Conservation (phyloP, 371 early-diverging fungal species). For the Mucor irregularis region DNA sequence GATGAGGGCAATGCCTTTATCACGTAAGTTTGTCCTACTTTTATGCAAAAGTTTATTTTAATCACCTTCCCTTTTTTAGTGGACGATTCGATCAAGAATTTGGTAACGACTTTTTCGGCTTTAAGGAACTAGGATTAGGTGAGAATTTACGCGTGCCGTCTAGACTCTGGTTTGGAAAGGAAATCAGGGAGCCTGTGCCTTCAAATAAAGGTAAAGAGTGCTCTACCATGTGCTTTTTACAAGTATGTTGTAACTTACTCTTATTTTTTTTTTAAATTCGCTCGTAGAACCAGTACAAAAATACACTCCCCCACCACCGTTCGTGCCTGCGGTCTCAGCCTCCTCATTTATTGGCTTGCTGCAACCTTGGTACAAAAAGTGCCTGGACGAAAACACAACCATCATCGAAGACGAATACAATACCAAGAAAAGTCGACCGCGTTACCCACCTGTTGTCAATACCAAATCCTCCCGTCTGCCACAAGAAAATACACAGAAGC, state of each 20-base stretch:
- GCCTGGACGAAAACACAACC: conserved; percentile 46
- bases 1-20: conserved; percentile 59
- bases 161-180: conserved; percentile 16
- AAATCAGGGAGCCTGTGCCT: not conserved
- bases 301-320: conserved; percentile 59
- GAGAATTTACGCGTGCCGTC: conserved; percentile 43
- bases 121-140: conserved; percentile 81
- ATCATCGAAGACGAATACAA: conserved; percentile 55
- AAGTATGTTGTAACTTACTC: too few relatives aligned
- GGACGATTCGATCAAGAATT: conserved; percentile 80
- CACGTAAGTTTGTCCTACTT: conserved; percentile 25
- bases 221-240: too few relatives aligned
- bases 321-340: conserved; percentile 54
- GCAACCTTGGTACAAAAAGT: conserved; percentile 61
- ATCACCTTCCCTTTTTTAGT: conserved; percentile 24
- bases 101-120: conserved; percentile 86
- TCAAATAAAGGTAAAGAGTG: not conserved
- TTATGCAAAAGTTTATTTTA: conserved; percentile 2
- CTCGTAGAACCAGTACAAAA: conserved; percentile 22
- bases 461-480: conserved; percentile 20
- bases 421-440: conserved; percentile 34
- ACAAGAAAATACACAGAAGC: not conserved
- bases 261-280: too few relatives aligned
- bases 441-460: conserved; percentile 54
- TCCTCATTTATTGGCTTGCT: conserved; percentile 69